These are phyloP conservation scores for Wallacemonas sp. DNA, from an alignment of 208 protist species.

Conservation along the genomic window DNA sequence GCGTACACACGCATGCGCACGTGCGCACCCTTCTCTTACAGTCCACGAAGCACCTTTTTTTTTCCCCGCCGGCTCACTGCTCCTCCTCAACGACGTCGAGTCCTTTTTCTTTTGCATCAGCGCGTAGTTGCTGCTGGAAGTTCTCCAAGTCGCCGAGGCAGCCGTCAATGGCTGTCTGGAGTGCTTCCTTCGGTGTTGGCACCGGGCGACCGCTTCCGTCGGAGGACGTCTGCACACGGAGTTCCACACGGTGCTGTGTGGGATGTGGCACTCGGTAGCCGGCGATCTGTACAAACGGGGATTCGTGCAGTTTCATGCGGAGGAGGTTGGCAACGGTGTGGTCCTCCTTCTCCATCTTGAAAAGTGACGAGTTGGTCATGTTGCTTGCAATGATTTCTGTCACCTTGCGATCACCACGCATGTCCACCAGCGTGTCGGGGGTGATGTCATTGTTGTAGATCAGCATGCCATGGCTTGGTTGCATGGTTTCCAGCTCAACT, in stretches of 20 bases:
- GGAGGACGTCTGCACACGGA: slow-evolving; percentile 82
- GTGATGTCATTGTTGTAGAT: slow-evolving; percentile 92
- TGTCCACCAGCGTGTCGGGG: slow-evolving; percentile 83
- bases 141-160: slow-evolving; percentile 76
- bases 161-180: slow-evolving; percentile 71
- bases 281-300: slow-evolving; percentile 75
- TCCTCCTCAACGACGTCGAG: slow-evolving; percentile 18
- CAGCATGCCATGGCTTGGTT: slow-evolving; percentile 86
- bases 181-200: slow-evolving; percentile 76
- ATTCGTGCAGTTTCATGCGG: slow-evolving; percentile 87
- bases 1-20: no score
- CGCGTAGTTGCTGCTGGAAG: slow-evolving; percentile 70
- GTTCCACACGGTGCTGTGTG: slow-evolving; percentile 86
- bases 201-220: slow-evolving; percentile 44
- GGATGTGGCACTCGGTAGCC: slow-evolving; percentile 90
- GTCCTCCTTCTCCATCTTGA: slow-evolving; percentile 90
- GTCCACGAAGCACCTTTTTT: no score
- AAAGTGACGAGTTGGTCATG: slow-evolving; percentile 85
- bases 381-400: slow-evolving; percentile 71
- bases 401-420: slow-evolving; percentile 82
- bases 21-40: no score
- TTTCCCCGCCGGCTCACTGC: no score
- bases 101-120: slow-evolving; percentile 67
- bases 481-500: slow-evolving; percentile 24
- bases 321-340: slow-evolving; percentile 89